These are phyloP conservation scores for Trichosporon ovoides DNA, from an alignment of 1,284 basidiomycete species.

Conservation along the genomic window DNA sequence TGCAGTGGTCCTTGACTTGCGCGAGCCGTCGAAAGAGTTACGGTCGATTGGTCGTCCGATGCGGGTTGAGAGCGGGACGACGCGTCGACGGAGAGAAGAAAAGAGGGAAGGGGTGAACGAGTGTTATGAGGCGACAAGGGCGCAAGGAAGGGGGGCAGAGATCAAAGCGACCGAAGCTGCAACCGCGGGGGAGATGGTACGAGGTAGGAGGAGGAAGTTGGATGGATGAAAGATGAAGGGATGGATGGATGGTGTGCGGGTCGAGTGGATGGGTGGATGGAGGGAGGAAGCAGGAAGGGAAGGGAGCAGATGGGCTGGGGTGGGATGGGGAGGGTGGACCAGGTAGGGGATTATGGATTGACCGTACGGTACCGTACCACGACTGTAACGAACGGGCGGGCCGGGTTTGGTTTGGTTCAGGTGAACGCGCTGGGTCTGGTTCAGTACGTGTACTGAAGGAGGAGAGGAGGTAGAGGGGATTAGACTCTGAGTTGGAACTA, in stretches of 20 bases:
- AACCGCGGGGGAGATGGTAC: background rate
- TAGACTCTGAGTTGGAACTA: background rate
- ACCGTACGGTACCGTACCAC: too few relatives aligned
- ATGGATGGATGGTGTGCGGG: background rate
- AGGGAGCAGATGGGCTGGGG: background rate
- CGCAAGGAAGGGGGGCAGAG: background rate
- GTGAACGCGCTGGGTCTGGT: too few relatives aligned
- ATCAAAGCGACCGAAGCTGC: background rate
- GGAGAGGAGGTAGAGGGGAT: too few relatives aligned
- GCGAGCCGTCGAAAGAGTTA: slow-evolving; percentile 1
- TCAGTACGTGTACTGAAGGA: too few relatives aligned
- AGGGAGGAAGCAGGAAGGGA: background rate
- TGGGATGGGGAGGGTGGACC: background rate
- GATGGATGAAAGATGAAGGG: background rate
- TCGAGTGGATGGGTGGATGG: too few relatives aligned
- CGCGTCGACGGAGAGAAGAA: slow-evolving; percentile 1
- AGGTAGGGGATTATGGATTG: background rate
- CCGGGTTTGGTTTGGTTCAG: too few relatives aligned
- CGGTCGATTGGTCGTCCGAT: background rate
- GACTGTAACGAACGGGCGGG: too few relatives aligned
- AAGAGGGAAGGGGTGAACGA: slow-evolving; percentile 1
- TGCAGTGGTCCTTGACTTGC: background rate
- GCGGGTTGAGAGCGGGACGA: background rate
- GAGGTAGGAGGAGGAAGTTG: background rate
- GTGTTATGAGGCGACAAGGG: slow-evolving; percentile 5